These are phyloP conservation scores for Lodderomyces margitis DNA, from an alignment of 1,139 yeast species.

Conservation along the genomic window DNA sequence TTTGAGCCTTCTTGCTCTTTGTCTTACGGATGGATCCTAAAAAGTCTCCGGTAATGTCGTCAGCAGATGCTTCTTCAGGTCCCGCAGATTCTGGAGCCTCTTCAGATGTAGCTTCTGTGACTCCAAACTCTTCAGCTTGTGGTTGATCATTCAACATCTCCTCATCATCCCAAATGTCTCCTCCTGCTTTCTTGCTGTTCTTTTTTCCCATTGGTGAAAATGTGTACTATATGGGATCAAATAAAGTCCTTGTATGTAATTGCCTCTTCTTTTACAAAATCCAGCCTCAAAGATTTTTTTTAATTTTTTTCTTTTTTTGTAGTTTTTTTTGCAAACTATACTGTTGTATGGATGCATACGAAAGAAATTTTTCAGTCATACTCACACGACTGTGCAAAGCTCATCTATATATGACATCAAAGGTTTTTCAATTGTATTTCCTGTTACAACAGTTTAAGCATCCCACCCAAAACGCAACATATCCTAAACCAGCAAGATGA, in stretches of 20 bases:
- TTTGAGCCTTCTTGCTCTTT: slow-evolving; percentile 69
- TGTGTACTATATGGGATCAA: background rate
- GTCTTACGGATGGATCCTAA: slow-evolving; percentile 79
- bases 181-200: slow-evolving; percentile 55
- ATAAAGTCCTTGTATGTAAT: background rate
- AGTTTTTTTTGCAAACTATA: background rate
- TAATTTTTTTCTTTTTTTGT: background rate
- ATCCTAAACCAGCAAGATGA: slow-evolving; percentile 38
- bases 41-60: slow-evolving; percentile 60
- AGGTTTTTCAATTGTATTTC: no score
- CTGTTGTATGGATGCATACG: slow-evolving; percentile 2
- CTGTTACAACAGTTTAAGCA: no score
- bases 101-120: slow-evolving; percentile 11
- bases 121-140: slow-evolving; percentile 56
- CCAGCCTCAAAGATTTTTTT: background rate
- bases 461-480: no score
- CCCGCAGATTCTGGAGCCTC: slow-evolving; percentile 22
- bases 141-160: slow-evolving; percentile 58
- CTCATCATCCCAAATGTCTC: slow-evolving; percentile 80
- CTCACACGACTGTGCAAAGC: slow-evolving; percentile 9
- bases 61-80: slow-evolving; percentile 39
- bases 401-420: background rate
- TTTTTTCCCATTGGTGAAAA: slow-evolving; percentile 42
- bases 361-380: slow-evolving; percentile 5
- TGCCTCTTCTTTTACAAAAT: background rate